These are phyloP conservation scores for Gamsiella multidivaricata DNA, from an alignment of 192 early-diverging fungal genomes.

Conservation along the genomic window DNA sequence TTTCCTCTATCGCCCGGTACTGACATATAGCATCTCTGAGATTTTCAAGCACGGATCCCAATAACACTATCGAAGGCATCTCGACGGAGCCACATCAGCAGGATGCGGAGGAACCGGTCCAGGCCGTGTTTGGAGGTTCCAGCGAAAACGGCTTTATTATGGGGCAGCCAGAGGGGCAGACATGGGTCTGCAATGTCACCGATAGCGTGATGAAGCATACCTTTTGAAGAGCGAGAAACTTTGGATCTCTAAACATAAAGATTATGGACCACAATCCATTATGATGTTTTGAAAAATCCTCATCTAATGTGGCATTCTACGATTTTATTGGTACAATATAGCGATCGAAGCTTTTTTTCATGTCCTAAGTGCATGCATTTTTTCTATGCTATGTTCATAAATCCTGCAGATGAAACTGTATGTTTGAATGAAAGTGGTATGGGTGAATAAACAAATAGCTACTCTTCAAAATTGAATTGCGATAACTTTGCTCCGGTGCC, in stretches of 20 bases:
- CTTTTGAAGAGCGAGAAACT: no score
- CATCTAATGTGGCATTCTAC: no score
- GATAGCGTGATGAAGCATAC: conserved; percentile 33
- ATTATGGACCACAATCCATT: background rate
- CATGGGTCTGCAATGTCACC: conserved; percentile 54
- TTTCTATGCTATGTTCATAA: background rate
- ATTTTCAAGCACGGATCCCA: conserved; percentile 34
- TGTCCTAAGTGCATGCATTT: background rate
- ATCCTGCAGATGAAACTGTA: background rate
- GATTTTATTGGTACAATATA: no score
- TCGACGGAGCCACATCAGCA: conserved; percentile 2
- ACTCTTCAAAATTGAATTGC: conserved; percentile 13
- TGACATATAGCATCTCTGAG: conserved; percentile 11
- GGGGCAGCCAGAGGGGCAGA: conserved; percentile 32
- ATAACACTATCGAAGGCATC: conserved; percentile 41
- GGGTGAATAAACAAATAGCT: background rate
- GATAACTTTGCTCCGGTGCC: conserved; percentile 18
- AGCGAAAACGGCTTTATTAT: conserved; percentile 68
- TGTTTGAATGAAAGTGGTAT: background rate
- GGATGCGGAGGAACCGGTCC: background rate
- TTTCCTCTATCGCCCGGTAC: no score
- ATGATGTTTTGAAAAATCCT: background rate
- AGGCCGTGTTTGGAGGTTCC: conserved; percentile 58
- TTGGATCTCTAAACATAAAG: background rate
- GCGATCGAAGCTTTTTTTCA: no score